A percentile compares a stretch with the other conserved stretches of the same genome.
Conservation (phyloP, 306 rosid genomes). For the Prunus padus region DNA sequence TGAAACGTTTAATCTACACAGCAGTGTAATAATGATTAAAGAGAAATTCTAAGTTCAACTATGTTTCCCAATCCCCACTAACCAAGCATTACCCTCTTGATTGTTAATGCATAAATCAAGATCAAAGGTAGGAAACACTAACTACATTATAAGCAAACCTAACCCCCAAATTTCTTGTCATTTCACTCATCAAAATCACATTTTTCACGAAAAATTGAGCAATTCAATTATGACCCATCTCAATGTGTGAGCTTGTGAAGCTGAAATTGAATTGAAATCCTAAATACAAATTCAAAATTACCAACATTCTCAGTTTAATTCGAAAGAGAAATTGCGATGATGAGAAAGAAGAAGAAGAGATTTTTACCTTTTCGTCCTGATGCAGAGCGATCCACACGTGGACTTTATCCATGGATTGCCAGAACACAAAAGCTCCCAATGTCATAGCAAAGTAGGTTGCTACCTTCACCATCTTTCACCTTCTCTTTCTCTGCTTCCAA, state of each 20-base stretch:
- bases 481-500: conserved; percentile 8
- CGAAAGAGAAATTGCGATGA: not conserved
- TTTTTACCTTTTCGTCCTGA: conserved; percentile 87
- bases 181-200: not conserved
- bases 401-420: conserved; percentile 88
- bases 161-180: not conserved
- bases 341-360: not conserved
- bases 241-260: not conserved
- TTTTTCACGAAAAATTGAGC: not conserved
- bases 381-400: conserved; percentile 99
- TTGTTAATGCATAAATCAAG: not conserved
- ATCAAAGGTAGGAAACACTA: not conserved
- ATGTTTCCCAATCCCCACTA: not conserved
- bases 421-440: conserved; percentile 84
- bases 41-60: not conserved
- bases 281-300: not conserved
- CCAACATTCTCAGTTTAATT: not conserved
- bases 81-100: not conserved
- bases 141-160: not conserved
- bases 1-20: not conserved
- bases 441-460: conserved; percentile 87
- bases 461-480: conserved; percentile 70
- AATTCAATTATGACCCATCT: not conserved
- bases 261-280: not conserved
- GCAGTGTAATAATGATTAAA: not conserved